Percentiles rank a stretch among this genome's conserved stretches.
These are phyloP conservation scores for Podosphaera xanthii DNA, from an alignment of 2,329 filamentous ascomycete species.

Conservation along the genomic window DNA sequence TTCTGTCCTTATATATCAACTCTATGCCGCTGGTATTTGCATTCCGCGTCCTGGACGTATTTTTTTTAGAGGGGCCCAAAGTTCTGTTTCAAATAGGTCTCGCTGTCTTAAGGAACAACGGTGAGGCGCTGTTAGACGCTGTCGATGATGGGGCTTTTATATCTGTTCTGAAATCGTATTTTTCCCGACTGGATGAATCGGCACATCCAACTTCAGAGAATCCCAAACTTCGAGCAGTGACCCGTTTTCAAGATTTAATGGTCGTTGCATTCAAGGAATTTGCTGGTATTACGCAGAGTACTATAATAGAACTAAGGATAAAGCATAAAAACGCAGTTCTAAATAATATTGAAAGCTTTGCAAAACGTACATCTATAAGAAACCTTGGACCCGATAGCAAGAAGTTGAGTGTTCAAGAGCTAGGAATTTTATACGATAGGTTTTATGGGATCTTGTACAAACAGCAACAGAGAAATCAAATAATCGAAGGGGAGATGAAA, in stretches of 20 bases:
- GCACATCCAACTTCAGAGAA: slow-evolving; percentile 93
- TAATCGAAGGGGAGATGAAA: slow-evolving; percentile 54
- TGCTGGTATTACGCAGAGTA: slow-evolving; percentile 79
- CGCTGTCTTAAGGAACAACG: slow-evolving; percentile 92
- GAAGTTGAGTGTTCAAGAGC: slow-evolving; percentile 59
- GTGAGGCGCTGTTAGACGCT: slow-evolving; percentile 82
- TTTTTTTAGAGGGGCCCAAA: slow-evolving; percentile 94
- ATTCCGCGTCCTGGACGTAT: slow-evolving; percentile 88
- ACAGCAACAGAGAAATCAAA: slow-evolving; percentile 58
- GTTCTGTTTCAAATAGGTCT: slow-evolving; percentile 91
- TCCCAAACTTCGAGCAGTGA: slow-evolving; percentile 78
- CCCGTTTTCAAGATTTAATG: slow-evolving; percentile 93
- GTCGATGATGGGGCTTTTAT: slow-evolving; percentile 92
- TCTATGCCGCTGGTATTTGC: slow-evolving; percentile 97
- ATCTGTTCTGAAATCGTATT: slow-evolving; percentile 85
- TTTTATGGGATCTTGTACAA: slow-evolving; percentile 89
- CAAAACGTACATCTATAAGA: slow-evolving; percentile 85
- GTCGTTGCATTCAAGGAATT: slow-evolving; percentile 98
- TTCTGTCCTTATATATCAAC: slow-evolving; percentile 94
- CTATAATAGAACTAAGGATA: slow-evolving; percentile 65
- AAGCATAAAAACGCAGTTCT: slow-evolving; percentile 90
- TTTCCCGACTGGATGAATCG: slow-evolving; percentile 77
- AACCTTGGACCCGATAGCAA: slow-evolving; percentile 95
- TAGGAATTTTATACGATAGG: slow-evolving; percentile 76
- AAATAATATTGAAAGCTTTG: slow-evolving; percentile 90